Evolutionary conservation across 1,284 basidiomycete species (phyloP).

Genomic region (Schizophyllum commune): DNA sequence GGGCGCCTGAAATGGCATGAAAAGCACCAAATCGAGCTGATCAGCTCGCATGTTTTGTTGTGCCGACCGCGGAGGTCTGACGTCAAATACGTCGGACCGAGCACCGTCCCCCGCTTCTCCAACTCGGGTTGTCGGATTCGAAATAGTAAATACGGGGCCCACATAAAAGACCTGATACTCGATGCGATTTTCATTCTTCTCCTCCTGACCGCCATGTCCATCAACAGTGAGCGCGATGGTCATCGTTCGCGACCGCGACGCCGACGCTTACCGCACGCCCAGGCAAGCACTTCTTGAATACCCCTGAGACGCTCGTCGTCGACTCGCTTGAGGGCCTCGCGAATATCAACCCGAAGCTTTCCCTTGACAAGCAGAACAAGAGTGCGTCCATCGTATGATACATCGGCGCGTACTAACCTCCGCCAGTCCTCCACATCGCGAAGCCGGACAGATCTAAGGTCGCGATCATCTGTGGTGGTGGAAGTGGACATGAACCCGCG

Average conservation of each 20-base stretch:
- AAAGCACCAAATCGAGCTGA: no score
- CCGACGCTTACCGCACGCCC: not conserved
- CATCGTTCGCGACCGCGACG: not conserved
- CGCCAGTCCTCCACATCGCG: constrained; percentile 57
- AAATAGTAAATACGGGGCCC: no score
- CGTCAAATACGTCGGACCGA: no score
- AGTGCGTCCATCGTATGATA: constrained; percentile 28
- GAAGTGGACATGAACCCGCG: constrained; percentile 87
- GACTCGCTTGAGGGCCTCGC: constrained; percentile 74
- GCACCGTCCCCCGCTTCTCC: no score
- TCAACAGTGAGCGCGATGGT: not conserved
- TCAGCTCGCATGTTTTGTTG: no score
- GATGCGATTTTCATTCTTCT: not conserved
- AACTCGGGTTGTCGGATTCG: no score
- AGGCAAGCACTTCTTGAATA: constrained; percentile 73
- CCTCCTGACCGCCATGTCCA: not conserved
- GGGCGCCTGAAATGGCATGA: no score
- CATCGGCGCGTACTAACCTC: not conserved
- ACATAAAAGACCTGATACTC: no score
- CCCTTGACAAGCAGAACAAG: constrained; percentile 61
- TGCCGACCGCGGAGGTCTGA: no score
- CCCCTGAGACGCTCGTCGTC: constrained; percentile 59
- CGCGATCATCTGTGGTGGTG: constrained; percentile 82
- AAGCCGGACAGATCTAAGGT: constrained; percentile 60
- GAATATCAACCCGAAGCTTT: constrained; percentile 61